Evolutionary conservation across 768 basidiomycete species (phyloP), one percentile per base, ranked within the genome.

Genomic region (Termitomyces titanicus): DNA sequence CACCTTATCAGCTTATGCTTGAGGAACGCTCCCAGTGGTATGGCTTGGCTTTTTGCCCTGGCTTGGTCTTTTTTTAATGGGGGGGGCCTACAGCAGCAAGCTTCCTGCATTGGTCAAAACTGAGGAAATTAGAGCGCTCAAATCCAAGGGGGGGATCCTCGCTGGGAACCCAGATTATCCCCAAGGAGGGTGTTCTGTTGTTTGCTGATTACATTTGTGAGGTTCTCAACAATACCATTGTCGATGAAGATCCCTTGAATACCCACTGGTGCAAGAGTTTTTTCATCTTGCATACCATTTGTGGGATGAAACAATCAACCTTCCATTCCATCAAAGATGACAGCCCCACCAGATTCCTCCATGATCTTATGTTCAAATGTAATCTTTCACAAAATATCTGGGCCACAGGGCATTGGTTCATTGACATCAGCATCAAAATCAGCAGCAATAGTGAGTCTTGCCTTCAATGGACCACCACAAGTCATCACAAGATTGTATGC

Each of bases 391-490:
- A n/a, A n/a, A n/a, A n/a, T n/a, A n/a, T n/a, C n/a, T n/a, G n/a
- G n/a, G n/a, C n/a, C n/a, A n/a, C n/a, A n/a, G n/a, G n/a, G n/a
- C n/a, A n/a, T n/a, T n/a, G n/a, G n/a, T n/a, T 25, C 18, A 53
- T 66, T 18, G 62, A 69, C 37, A 55, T 67, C 3, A 63, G 61
- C 2, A 18, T 66, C 9, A 56, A 69, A 49, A 56, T 69, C n/a
- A 44, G 31, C 27, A 57, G 58, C 40, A n/a, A 38, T 1, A 12
- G 24, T 2, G 38, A 39, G 2, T 44, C 43, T 5, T 63, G 62
- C 29, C 54, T 67, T 1, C 56, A n/a, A n/a, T n/a, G n/a, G n/a
- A n/a, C n/a, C n/a, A n/a, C n/a, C n/a, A n/a, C n/a, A n/a, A n/a
- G n/a, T n/a, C n/a, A n/a, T n/a, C n/a, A n/a, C n/a, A n/a, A n/a